Evolutionary conservation across 176 grass and related monocot species (phyloP).

Genomic region (Phoenix roebelenii): DNA sequence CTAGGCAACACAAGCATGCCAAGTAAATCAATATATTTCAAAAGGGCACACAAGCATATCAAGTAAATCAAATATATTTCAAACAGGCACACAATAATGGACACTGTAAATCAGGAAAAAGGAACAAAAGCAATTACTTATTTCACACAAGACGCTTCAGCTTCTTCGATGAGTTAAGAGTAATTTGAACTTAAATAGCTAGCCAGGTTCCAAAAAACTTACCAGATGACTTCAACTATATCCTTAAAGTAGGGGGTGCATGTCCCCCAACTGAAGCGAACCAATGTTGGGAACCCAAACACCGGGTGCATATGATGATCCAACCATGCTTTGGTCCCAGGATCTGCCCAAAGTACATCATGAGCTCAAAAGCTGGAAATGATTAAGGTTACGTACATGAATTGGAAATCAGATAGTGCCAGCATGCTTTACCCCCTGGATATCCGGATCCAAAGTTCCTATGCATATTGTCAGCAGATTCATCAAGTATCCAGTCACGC

Average conservation of each 20-base stretch:
- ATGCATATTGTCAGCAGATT: conserved; percentile 62
- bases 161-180: too few species aligned
- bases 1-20: conserved; percentile 13
- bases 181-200: too few species aligned
- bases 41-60: too few species aligned
- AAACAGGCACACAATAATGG: too few species aligned
- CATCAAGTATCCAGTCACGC: conserved; percentile 76
- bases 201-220: conserved; percentile 14
- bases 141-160: too few species aligned
- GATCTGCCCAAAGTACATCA: conserved; percentile 41
- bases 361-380: background rate
- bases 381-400: conserved; percentile 6
- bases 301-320: conserved; percentile 59
- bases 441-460: conserved; percentile 93
- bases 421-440: conserved; percentile 53
- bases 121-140: too few species aligned
- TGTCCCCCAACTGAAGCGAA: conserved; percentile 95
- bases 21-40: too few species aligned
- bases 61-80: too few species aligned
- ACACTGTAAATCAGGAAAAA: too few species aligned
- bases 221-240: conserved; percentile 66
- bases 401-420: background rate
- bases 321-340: conserved; percentile 83
- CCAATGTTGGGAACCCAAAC: conserved; percentile 87
- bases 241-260: conserved; percentile 68